A percentile compares a stretch with the other conserved stretches of the same genome.
These are phyloP conservation scores for Nigrospora sphaerica DNA, from an alignment of 2,329 filamentous ascomycete genomes.

Conservation along the genomic window DNA sequence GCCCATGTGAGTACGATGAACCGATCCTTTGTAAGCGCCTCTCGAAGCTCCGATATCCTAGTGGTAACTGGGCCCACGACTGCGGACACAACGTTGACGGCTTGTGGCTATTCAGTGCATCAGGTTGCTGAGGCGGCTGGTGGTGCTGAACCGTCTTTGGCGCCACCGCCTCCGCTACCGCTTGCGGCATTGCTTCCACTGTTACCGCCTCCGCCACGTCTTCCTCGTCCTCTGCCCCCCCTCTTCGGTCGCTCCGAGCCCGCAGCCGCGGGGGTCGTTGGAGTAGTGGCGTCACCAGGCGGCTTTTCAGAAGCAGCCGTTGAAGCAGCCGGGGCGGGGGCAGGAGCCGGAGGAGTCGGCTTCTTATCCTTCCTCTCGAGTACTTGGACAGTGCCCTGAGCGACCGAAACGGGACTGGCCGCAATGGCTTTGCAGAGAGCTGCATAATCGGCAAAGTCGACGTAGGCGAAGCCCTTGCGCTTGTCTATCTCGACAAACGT, in stretches of 20 bases:
- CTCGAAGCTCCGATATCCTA: too few species aligned
- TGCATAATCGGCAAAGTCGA: constrained; percentile 73
- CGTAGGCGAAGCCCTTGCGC: constrained; percentile 89
- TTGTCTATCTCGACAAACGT: constrained; percentile 86
- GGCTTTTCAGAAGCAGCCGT: constrained; percentile 8
- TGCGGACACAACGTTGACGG: too few species aligned
- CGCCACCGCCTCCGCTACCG: background rate
- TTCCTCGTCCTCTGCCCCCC: constrained; percentile 20
- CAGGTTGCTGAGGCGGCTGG: too few species aligned
- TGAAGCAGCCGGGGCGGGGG: constrained; percentile 3
- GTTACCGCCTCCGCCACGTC: constrained; percentile 16
- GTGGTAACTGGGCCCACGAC: too few species aligned
- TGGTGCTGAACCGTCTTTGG: too few species aligned
- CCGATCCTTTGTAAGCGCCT: too few species aligned
- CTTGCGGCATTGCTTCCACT: background rate
- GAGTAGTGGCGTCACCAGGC: constrained; percentile 12
- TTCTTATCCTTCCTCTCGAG: constrained; percentile 67
- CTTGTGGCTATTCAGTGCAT: too few species aligned
- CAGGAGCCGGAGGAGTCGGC: constrained; percentile 7
- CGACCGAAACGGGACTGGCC: constrained; percentile 75
- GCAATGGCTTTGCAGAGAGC: constrained; percentile 71
- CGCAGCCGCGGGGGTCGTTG: constrained; percentile 10
- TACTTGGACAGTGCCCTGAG: constrained; percentile 80
- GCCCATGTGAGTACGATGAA: too few species aligned
- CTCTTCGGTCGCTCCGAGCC: constrained; percentile 19